These are phyloP conservation scores for Thelonectria rubi DNA, from an alignment of 2,329 filamentous ascomycete genomes.

Conservation along the genomic window DNA sequence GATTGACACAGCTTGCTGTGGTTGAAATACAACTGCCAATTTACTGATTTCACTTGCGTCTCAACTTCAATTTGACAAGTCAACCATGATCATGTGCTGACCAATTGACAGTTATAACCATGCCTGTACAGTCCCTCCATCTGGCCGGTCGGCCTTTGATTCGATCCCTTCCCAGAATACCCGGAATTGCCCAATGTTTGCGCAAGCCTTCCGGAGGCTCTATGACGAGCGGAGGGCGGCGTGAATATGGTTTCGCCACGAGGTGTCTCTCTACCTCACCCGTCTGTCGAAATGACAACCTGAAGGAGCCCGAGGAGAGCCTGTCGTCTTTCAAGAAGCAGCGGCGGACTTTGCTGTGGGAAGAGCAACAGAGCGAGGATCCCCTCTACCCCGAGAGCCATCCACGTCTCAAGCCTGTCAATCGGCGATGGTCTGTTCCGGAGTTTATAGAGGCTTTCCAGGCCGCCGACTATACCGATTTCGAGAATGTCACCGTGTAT, in stretches of 20 bases:
- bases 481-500: constrained; percentile 43
- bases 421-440: constrained; percentile 44
- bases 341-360: constrained; percentile 45
- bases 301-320: constrained; percentile 34
- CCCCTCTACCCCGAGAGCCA: constrained; percentile 49
- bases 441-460: constrained; percentile 48
- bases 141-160: constrained; percentile 46
- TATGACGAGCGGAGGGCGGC: constrained; percentile 25
- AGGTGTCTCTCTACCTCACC: constrained; percentile 37
- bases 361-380: constrained; percentile 47
- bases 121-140: constrained; percentile 48
- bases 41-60: constrained; percentile 45
- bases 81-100: constrained; percentile 32
- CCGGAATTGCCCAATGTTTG: constrained; percentile 26
- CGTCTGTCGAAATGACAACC: constrained; percentile 12
- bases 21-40: constrained; percentile 54
- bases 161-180: constrained; percentile 25
- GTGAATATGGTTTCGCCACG: constrained; percentile 11
- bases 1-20: constrained; percentile 58
- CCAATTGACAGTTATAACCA: constrained; percentile 48
- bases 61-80: constrained; percentile 12
- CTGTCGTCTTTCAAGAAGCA: constrained; percentile 51
- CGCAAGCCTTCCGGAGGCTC: constrained; percentile 20
- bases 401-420: constrained; percentile 46
- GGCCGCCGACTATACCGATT: constrained; percentile 38